phyloP scores from a whole-genome alignment of 2,329 filamentous ascomycete genomes.

The Albifimbria verrucaria region DNA sequence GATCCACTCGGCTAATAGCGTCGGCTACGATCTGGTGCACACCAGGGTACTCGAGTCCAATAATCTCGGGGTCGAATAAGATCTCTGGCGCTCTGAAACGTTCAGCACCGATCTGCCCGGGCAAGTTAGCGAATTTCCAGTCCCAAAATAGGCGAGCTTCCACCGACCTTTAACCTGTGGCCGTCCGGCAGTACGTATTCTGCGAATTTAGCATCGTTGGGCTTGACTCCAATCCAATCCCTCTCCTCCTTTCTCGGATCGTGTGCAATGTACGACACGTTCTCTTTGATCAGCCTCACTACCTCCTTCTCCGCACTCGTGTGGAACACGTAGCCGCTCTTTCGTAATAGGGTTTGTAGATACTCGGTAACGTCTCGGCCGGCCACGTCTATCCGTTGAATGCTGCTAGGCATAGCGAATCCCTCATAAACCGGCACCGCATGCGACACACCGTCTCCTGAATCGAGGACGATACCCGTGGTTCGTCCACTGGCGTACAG shows the following conservation, averaged over 20 bases:
- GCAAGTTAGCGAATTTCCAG: constrained; percentile 17
- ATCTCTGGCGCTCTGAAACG: constrained; percentile 96
- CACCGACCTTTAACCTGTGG: constrained; percentile 77
- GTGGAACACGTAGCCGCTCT: constrained; percentile 92
- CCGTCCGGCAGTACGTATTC: constrained; percentile 93
- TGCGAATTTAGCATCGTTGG: constrained; percentile 71
- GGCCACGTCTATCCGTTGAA: constrained; percentile 92
- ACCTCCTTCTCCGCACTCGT: constrained; percentile 99
- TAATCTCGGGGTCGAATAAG: constrained; percentile 94
- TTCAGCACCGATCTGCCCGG: constrained; percentile 74
- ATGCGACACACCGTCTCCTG: constrained; percentile 94
- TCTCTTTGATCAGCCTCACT: constrained; percentile 96
- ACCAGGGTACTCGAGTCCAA: constrained; percentile 90
- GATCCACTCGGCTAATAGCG: constrained; percentile 88
- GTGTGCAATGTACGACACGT: constrained; percentile 82
- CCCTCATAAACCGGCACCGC: constrained; percentile 97
- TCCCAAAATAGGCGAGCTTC: too few relatives aligned
- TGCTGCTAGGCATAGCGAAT: constrained; percentile 93
- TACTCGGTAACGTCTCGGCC: constrained; percentile 96
- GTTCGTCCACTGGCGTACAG: constrained; percentile 94
- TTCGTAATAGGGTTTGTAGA: constrained; percentile 84
- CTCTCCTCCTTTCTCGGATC: constrained; percentile 95
- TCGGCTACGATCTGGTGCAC: constrained; percentile 98
- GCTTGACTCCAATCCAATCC: constrained; percentile 82
- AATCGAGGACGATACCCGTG: constrained; percentile 92